phyloP scores from a whole-genome alignment of 306 rosid genomes.

The Cicer pinnatifidum region DNA sequence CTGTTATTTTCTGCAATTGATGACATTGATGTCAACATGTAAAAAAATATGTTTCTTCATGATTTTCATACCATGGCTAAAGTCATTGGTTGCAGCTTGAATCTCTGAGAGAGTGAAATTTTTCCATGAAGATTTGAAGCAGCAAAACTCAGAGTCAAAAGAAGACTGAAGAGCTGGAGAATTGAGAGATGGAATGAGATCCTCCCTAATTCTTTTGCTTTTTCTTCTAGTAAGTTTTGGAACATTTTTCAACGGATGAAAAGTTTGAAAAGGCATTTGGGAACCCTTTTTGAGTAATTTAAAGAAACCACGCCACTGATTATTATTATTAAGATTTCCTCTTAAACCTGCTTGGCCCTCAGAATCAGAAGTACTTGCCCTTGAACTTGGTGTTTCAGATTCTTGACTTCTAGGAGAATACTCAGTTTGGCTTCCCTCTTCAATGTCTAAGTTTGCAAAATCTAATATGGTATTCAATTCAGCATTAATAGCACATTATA shows the following conservation, averaged over 20 bases:
- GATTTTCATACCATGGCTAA: slow-evolving; percentile 64
- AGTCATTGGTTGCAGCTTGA: slow-evolving; percentile 71
- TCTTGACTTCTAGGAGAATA: slow-evolving; percentile 54
- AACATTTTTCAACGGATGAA: slow-evolving; percentile 59
- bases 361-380: slow-evolving; percentile 71
- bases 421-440: slow-evolving; percentile 48
- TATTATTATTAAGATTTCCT: slow-evolving; percentile 2
- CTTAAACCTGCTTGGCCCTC: slow-evolving; percentile 50
- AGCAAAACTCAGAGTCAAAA: slow-evolving; percentile 56
- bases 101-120: slow-evolving; percentile 69
- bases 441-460: slow-evolving; percentile 52
- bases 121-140: slow-evolving; percentile 87
- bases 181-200: slow-evolving; percentile 57
- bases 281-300: slow-evolving; percentile 70
- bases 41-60: background rate
- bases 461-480: slow-evolving; percentile 48
- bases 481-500: slow-evolving; percentile 27
- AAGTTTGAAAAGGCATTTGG: slow-evolving; percentile 58
- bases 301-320: slow-evolving; percentile 71
- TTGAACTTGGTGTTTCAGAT: slow-evolving; percentile 56
- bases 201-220: slow-evolving; percentile 74
- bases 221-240: slow-evolving; percentile 76
- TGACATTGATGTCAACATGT: background rate
- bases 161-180: slow-evolving; percentile 52
- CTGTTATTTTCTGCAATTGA: background rate